Percentiles rank a stretch among this genome's conserved stretches.
phyloP scores from a whole-genome alignment of 441 rosid species.

The Melastoma candidum region DNA sequence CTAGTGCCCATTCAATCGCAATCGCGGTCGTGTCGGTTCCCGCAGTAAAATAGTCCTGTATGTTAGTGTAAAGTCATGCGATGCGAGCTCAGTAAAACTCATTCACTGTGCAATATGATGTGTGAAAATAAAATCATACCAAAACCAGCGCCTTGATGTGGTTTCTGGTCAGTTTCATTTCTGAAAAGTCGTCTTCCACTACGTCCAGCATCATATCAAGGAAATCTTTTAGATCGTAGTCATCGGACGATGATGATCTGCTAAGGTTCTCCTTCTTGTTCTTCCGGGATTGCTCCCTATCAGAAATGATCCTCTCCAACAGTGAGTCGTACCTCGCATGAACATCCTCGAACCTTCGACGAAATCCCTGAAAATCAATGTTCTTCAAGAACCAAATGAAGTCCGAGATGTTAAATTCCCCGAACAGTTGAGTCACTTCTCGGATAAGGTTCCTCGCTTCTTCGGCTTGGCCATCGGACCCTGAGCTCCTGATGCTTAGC shows the following conservation, averaged over 20 bases:
- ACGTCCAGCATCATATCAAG: slow-evolving; percentile 24
- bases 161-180: slow-evolving; percentile 18
- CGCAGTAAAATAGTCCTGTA: neutral
- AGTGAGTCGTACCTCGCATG: slow-evolving; percentile 2
- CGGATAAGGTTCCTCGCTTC: slow-evolving; percentile 3
- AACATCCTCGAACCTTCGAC: slow-evolving; percentile 1
- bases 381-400: slow-evolving; percentile 9
- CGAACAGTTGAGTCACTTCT: slow-evolving; percentile 6
- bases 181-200: slow-evolving; percentile 14
- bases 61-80: too few species aligned
- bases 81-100: too few species aligned
- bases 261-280: slow-evolving; percentile 1
- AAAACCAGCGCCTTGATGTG: slow-evolving; percentile 25
- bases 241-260: neutral
- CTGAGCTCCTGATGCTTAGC: slow-evolving; percentile 10
- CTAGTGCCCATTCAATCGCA: slow-evolving; percentile 8
- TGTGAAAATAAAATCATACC: slow-evolving; percentile 2
- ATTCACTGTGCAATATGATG: too few species aligned
- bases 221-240: slow-evolving; percentile 16
- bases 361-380: slow-evolving; percentile 1
- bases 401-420: slow-evolving; percentile 6
- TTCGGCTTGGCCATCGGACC: slow-evolving; percentile 3
- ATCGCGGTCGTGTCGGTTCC: slow-evolving; percentile 6
- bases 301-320: slow-evolving; percentile 4
- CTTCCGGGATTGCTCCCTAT: slow-evolving; percentile 3